Evolutionary conservation across 2,329 filamentous ascomycete genomes (phyloP).

Genomic region (Botrytis paeoniae): DNA sequence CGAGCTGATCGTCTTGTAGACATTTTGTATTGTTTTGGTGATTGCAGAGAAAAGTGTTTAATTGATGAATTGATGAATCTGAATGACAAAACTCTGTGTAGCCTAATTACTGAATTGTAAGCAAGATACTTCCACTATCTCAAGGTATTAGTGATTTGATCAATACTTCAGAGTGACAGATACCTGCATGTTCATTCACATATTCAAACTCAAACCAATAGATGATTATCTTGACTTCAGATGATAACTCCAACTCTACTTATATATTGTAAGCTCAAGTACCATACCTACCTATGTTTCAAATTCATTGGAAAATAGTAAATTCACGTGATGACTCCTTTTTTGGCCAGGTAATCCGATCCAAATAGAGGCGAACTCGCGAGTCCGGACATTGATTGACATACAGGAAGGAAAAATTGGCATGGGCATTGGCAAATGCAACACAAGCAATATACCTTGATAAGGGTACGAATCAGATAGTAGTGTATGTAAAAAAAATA

Average conservation of each 20-base stretch:
- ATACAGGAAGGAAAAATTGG: not conserved
- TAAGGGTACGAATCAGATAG: slow-evolving; percentile 4
- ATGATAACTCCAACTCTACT: not conserved
- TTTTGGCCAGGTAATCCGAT: not conserved
- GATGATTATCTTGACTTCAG: not conserved
- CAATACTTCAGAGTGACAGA: not conserved
- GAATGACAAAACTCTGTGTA: slow-evolving; percentile 20
- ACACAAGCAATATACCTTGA: not conserved
- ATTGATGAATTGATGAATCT: not conserved
- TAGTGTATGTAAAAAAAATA: not conserved
- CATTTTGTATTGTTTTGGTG: slow-evolving; percentile 27
- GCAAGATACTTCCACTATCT: slow-evolving; percentile 11
- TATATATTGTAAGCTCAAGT: not conserved
- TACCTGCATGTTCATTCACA: not conserved
- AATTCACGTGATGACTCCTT: slow-evolving; percentile 15
- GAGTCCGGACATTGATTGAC: not conserved
- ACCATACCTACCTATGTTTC: not conserved
- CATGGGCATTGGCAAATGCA: not conserved
- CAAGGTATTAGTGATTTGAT: not conserved
- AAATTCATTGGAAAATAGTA: not conserved
- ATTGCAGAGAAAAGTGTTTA: slow-evolving; percentile 4
- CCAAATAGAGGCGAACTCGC: not conserved
- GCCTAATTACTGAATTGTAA: slow-evolving; percentile 22
- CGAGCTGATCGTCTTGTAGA: slow-evolving; percentile 34
- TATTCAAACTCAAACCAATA: no score